phyloP scores from a whole-genome alignment of 768 basidiomycete species.

The Suillus ampliporus region DNA sequence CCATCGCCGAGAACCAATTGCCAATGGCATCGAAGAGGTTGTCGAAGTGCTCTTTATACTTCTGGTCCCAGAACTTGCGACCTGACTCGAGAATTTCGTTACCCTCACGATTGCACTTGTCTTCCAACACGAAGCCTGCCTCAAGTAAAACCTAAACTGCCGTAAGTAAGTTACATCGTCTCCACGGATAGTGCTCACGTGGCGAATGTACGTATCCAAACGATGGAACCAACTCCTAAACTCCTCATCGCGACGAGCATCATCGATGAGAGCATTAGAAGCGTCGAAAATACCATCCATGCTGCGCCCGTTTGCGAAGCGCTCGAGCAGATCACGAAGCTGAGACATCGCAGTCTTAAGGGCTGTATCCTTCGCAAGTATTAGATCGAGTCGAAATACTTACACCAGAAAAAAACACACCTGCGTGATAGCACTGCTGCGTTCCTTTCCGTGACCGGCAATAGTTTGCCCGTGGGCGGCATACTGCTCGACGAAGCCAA shows the following conservation, averaged over 20 bases:
- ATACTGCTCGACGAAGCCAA: constrained; percentile 68
- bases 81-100: constrained; percentile 70
- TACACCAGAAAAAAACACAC: constrained; percentile 6
- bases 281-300: constrained; percentile 75
- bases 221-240: constrained; percentile 75
- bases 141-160: constrained; percentile 67
- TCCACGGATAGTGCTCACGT: constrained; percentile 42
- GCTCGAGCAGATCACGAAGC: constrained; percentile 84
- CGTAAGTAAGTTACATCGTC: neutral
- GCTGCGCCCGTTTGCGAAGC: constrained; percentile 81
- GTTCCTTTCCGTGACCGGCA: constrained; percentile 39
- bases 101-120: constrained; percentile 71
- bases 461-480: constrained; percentile 53
- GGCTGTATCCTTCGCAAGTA: constrained; percentile 49
- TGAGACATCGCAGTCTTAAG: constrained; percentile 63
- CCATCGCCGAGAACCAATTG: constrained; percentile 85
- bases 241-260: constrained; percentile 75
- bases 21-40: constrained; percentile 71
- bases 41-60: constrained; percentile 82
- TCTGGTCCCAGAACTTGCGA: constrained; percentile 75
- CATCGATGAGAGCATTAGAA: constrained; percentile 71
- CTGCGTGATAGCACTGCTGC: constrained; percentile 19
- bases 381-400: constrained; percentile 23
- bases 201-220: constrained; percentile 68
- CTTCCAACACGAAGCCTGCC: constrained; percentile 85